Evolutionary conservation across 768 basidiomycete species (phyloP), one percentile per base, ranked within the genome.

Genomic region (Naganishia kalamii): DNA sequence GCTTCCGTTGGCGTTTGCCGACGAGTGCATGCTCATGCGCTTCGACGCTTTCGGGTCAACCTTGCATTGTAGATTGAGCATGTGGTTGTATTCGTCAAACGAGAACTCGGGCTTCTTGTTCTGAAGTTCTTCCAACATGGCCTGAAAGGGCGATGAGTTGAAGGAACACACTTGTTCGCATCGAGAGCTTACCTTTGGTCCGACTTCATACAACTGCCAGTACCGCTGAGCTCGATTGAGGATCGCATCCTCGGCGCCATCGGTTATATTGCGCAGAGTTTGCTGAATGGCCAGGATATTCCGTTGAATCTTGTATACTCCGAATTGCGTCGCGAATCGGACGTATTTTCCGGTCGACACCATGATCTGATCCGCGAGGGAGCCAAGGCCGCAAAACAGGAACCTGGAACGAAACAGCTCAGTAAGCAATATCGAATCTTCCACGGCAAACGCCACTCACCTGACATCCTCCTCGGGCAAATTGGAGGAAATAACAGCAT

Each of bases 261-360:
- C 73, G 44, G 70, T 70, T 30, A 81, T 83, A 8, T 87, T 86
- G 74, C 89, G 89, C 72, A 93, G 83, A 70, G 88, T 87, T 75
- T 98, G 94, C 72, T 94, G 92, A 40, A 98, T 82, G 21, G 94
- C 89, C 35, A 92, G 82, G 51, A 94, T 88, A 77, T 94, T 93
- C 30, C 91, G 85, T 73, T 85, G 78, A 69, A 97, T 88, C 80
- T 94, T 96, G 74, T 86, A 84, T 69, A 93, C 84, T 1, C 94
- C 94, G 64, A 85, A 85, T 0, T 80, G 75, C 70, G 89, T 96
- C 11, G 85, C 86, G 37, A 82, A 72, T 19, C 84, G 85, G 63
- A 98, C 82, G 63, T 85, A 80, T 37, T 85, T 84, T 27, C 88
- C 90, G 65, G 87, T 85, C 8, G 82, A 81, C 68, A 98, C 86